Percentiles rank a stretch among this genome's conserved stretches.
These are phyloP conservation scores for Ganoderma sinense DNA, from an alignment of 1,284 basidiomycete genomes.

Conservation along the genomic window DNA sequence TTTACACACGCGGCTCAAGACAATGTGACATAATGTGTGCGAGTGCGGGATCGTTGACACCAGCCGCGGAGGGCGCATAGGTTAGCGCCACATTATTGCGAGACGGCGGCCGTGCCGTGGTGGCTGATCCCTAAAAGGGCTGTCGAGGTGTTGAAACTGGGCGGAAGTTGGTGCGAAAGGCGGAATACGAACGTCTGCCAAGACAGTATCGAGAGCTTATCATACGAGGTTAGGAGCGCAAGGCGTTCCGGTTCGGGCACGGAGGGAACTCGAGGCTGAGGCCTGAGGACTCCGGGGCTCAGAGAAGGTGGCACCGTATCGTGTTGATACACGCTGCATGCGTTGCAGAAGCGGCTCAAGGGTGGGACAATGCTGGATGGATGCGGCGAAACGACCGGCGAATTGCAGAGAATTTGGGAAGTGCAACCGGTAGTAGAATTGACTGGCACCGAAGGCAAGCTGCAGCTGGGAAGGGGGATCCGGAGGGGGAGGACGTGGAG, in stretches of 20 bases:
- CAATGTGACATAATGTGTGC: too few species aligned
- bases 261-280: neutral
- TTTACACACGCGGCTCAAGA: too few species aligned
- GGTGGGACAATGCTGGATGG: neutral
- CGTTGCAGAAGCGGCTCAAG: conserved; percentile 3
- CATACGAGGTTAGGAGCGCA: neutral
- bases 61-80: neutral
- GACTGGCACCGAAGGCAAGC: neutral
- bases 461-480: too few species aligned
- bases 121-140: neutral
- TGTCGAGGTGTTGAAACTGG: neutral
- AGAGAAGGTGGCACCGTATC: neutral
- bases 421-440: neutral
- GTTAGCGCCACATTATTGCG: conserved; percentile 4
- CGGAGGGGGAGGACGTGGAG: neutral
- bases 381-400: neutral
- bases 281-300: too few species aligned
- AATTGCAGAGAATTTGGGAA: neutral
- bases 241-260: conserved; percentile 5
- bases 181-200: neutral
- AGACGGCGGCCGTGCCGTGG: neutral
- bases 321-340: neutral
- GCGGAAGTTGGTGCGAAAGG: neutral
- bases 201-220: neutral
- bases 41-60: neutral